phyloP scores from a whole-genome alignment of 139 green algal genomes.

The Chlorella sp. region DNA sequence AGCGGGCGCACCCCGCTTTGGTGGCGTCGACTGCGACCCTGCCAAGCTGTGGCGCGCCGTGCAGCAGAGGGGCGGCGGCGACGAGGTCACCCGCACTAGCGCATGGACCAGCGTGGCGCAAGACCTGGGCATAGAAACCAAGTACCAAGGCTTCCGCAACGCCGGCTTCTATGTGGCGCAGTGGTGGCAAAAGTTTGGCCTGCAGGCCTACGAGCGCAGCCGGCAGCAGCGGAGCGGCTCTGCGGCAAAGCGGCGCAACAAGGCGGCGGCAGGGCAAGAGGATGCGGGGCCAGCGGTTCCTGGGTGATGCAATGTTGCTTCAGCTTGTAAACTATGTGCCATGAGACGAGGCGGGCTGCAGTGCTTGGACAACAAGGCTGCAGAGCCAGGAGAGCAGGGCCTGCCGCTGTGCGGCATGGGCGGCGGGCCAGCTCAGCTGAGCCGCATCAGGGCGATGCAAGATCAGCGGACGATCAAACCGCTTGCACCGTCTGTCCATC shows the following conservation, averaged over 20 bases:
- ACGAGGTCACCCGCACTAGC: background rate
- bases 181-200: background rate
- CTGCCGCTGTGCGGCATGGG: too few species aligned
- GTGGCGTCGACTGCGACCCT: background rate
- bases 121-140: background rate
- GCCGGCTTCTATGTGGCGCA: background rate
- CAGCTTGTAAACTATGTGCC: too few species aligned
- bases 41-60: background rate
- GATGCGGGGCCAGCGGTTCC: background rate
- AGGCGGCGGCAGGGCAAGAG: background rate
- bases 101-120: background rate
- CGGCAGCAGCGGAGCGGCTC: background rate
- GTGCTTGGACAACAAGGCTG: too few species aligned
- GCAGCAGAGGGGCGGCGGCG: background rate
- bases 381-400: too few species aligned
- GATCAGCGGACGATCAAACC: too few species aligned
- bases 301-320: too few species aligned
- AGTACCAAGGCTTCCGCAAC: background rate
- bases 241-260: background rate
- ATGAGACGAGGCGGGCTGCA: too few species aligned
- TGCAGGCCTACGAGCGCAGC: conserved; percentile 5
- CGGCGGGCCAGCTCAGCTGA: too few species aligned
- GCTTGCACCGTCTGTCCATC: too few species aligned
- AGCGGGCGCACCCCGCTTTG: background rate
- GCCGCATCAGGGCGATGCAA: too few species aligned